Conservation (phyloP, 2,329 filamentous ascomycete genomes). For the Xylariaceae sp. region DNA sequence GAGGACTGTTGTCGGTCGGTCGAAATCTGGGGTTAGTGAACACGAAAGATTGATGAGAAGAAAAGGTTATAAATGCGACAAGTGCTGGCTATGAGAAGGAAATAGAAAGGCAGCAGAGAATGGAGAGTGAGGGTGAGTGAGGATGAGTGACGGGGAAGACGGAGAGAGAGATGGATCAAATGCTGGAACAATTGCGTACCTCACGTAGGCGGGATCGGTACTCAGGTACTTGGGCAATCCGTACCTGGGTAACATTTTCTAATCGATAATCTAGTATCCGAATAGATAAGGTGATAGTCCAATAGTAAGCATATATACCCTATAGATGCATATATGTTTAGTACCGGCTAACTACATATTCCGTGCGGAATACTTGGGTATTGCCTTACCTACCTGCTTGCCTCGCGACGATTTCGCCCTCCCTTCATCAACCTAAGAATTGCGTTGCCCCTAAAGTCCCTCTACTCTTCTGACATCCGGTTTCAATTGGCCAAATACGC, state of each 20-base stretch:
- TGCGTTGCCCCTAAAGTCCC: neutral
- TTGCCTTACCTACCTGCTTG: neutral
- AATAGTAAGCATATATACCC: too few relatives aligned
- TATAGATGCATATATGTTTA: neutral
- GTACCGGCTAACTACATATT: neutral
- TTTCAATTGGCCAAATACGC: too few relatives aligned
- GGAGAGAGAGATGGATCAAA: neutral
- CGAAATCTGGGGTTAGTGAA: too few relatives aligned
- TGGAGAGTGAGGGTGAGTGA: too few relatives aligned
- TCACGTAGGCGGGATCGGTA: too few relatives aligned
- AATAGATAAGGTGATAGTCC: neutral
- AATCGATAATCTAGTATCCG: neutral
- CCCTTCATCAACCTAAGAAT: neutral
- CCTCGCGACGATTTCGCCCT: neutral
- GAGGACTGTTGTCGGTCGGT: constrained; percentile 7
- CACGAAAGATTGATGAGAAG: too few relatives aligned
- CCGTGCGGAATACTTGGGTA: neutral
- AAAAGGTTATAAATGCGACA: neutral
- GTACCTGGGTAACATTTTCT: too few relatives aligned
- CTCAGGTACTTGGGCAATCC: too few relatives aligned
- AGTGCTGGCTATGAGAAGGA: too few relatives aligned
- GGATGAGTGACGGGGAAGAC: neutral
- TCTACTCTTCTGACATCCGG: too few relatives aligned
- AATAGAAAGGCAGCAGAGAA: too few relatives aligned
- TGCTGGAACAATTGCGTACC: too few relatives aligned